Conservation (phyloP, 139 green algal species). For the Chlorella sorokiniana region DNA sequence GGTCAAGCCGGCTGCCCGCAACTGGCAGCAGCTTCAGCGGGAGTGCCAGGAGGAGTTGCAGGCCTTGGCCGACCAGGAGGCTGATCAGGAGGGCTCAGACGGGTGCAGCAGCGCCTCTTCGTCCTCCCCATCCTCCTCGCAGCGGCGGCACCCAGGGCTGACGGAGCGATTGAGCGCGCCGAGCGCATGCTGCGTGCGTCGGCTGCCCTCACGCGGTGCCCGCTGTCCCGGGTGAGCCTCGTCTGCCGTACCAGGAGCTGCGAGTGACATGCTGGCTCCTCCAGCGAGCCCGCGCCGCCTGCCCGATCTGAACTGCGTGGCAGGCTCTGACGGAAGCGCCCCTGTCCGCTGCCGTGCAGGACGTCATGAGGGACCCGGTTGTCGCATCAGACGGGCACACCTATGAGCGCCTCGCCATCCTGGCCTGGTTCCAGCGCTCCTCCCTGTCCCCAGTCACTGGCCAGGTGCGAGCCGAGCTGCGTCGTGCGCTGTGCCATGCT, state of each 20-base stretch:
- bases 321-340: too few species aligned
- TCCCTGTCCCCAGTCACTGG: not conserved
- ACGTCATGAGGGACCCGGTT: not conserved
- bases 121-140: not conserved
- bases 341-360: not conserved
- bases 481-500: not conserved
- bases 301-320: too few species aligned
- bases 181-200: not conserved
- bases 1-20: too few species aligned
- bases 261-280: too few species aligned
- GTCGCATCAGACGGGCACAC: conserved; percentile 15
- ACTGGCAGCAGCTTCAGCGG: not conserved
- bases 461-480: not conserved
- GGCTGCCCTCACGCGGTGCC: not conserved
- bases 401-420: conserved; percentile 1
- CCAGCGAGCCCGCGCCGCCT: too few species aligned
- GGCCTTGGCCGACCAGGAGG: not conserved
- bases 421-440: not conserved
- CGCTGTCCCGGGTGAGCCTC: conserved; percentile 1
- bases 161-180: not conserved
- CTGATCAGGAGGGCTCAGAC: not conserved
- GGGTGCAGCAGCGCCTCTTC: not conserved
- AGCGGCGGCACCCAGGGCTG: not conserved
- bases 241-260: too few species aligned
- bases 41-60: not conserved